phyloP scores from a whole-genome alignment of 345 rosid genomes.

The Ricinus communis region DNA sequence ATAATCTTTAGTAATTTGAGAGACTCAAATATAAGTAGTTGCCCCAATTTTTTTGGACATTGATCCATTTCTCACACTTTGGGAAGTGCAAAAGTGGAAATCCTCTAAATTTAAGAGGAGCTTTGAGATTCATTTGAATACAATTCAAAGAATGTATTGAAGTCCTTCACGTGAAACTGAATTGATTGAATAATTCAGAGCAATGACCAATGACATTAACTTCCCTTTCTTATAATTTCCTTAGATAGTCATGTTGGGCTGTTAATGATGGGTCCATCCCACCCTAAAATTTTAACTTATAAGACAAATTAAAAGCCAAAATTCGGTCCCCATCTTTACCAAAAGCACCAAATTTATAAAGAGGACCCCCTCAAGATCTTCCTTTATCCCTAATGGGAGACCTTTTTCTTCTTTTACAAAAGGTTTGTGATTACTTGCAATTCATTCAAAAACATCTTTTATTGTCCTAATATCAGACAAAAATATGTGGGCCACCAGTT shows the following conservation, averaged over 20 bases:
- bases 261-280: conserved; percentile 6
- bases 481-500: neutral
- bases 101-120: too few species aligned
- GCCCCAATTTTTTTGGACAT: too few species aligned
- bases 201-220: neutral
- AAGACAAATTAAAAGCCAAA: neutral
- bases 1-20: too few species aligned
- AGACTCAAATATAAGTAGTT: too few species aligned
- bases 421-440: neutral
- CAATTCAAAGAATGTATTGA: neutral
- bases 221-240: neutral
- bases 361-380: neutral
- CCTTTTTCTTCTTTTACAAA: neutral
- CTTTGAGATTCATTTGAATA: too few species aligned
- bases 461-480: neutral
- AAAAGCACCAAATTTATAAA: neutral
- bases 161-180: conserved; percentile 9
- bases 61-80: too few species aligned
- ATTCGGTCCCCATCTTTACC: neutral
- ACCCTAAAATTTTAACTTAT: neutral
- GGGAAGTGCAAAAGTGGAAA: too few species aligned
- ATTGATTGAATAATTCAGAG: neutral
- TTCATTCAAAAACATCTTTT: neutral
- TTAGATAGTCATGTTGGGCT: conserved; percentile 1
- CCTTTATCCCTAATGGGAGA: neutral